A percentile compares a stretch with the other conserved stretches of the same genome.
phyloP scores from a whole-genome alignment of 2,329 filamentous ascomycete genomes.

The Colletotrichum australisinense region DNA sequence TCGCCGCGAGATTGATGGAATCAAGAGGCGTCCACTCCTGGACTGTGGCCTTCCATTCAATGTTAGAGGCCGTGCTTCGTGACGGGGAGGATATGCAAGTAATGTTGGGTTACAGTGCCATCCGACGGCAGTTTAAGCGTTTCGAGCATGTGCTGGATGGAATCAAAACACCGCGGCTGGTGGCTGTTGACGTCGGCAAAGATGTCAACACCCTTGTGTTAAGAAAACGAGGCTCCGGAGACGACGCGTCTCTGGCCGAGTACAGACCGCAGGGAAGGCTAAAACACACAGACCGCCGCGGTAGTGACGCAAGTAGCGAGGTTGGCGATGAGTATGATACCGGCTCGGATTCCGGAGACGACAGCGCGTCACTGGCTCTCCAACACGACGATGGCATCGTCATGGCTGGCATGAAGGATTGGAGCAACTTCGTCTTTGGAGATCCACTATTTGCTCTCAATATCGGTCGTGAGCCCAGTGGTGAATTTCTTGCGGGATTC shows the following conservation, averaged over 20 bases:
- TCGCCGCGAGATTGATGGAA: conserved; percentile 26
- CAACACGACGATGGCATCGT: not conserved
- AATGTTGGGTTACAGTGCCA: conserved; percentile 65
- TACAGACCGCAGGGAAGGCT: not conserved
- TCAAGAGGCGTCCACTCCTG: conserved; percentile 52
- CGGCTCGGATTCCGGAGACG: conserved; percentile 23
- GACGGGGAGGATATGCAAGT: conserved; percentile 72
- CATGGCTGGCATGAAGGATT: conserved; percentile 57
- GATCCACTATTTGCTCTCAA: conserved; percentile 66
- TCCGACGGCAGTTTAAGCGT: conserved; percentile 63
- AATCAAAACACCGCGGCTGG: conserved; percentile 62
- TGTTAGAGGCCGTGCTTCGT: conserved; percentile 67
- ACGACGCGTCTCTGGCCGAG: not conserved
- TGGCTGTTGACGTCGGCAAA: conserved; percentile 64
- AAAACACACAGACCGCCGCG: not conserved
- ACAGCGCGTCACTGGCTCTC: not conserved
- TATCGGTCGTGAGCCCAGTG: conserved; percentile 57
- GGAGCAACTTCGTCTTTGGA: conserved; percentile 69
- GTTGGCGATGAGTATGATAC: not conserved
- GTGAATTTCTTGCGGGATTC: conserved; percentile 62
- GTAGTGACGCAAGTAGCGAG: conserved; percentile 19
- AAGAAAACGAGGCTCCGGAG: not conserved
- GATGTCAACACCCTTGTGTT: conserved; percentile 62
- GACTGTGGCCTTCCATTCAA: conserved; percentile 66
- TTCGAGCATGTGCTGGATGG: conserved; percentile 62